Evolutionary conservation across 306 rosid genomes (phyloP), one percentile per base, ranked within the genome.

Genomic region (Malus orientalis): DNA sequence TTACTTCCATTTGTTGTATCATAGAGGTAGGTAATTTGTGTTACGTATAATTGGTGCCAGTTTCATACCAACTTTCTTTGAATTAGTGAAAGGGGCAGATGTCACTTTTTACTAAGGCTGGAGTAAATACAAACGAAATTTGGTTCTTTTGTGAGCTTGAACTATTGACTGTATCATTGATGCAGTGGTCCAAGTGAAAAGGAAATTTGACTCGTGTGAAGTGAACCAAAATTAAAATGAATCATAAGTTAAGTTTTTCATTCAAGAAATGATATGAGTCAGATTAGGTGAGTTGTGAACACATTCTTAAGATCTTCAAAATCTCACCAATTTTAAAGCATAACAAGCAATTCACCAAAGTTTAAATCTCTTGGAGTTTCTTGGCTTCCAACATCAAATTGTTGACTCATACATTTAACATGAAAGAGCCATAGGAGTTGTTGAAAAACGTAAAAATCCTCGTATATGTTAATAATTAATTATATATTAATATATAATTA

Each of bases 51-150:
- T 14, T 29, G 45, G 59, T 61, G 67, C 4, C 20, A 25, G 20
- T 74, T 74, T 38, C 38, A 22, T 73, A 59, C 69, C 68, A 25
- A 58, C 68, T 73, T 66, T 18, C 51, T 55, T 65, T 59, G 68
- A 58, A 58, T n/a, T 8, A 30, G 67, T 38, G 42, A 73, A 8
- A 64, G 69, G 23, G 6, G 69, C 6, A 64, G 14, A 33, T 64
- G 29, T 30, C 40, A 30, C 42, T 64, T 16, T 5, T 54, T 6
- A 32, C 30, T 3, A 30, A 53, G 47, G 54, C 29, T 54, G 30
- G 49, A 67, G 1, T 5, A 32, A 53, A 72, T 59, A 38, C 23
- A 40, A 40, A 25, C 33, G 45, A 61, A 61, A 27, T 57, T 44
- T 14, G 53, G 15, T 59, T 59, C 29, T 22, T 59, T 59, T 59